Percentiles rank a stretch among this genome's conserved stretches.
Conservation (phyloP, 2,329 filamentous ascomycete species). For the Parafenestella ontariensis region DNA sequence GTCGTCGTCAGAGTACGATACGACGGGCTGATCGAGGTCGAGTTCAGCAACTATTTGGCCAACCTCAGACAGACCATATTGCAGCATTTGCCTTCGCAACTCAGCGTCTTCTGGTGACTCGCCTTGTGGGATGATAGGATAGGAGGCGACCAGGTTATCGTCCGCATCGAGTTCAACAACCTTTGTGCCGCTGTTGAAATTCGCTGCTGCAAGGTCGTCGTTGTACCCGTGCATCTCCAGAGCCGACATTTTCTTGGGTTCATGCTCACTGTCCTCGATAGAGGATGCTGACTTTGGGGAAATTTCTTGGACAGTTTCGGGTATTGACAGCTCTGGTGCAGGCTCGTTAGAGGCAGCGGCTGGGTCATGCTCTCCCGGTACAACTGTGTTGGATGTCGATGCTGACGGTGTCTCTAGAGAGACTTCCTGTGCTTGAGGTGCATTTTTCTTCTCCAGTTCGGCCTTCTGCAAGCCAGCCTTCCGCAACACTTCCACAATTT, state of each 20-base stretch:
- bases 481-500: conserved; percentile 74
- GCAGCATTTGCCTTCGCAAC: conserved; percentile 85
- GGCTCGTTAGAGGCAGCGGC: background rate
- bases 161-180: conserved; percentile 55
- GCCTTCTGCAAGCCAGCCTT: conserved; percentile 71
- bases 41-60: conserved; percentile 92
- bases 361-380: background rate
- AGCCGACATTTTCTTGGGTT: conserved; percentile 19
- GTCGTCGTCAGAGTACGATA: conserved; percentile 60
- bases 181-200: conserved; percentile 43
- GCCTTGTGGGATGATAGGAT: conserved; percentile 70
- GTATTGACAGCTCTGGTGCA: background rate
- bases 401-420: background rate
- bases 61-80: conserved; percentile 87
- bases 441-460: conserved; percentile 27
- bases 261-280: conserved; percentile 62
- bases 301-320: conserved; percentile 55
- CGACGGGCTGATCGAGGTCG: conserved; percentile 73
- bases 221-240: conserved; percentile 33
- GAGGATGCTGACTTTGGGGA: conserved; percentile 63
- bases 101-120: conserved; percentile 83
- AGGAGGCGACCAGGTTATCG: conserved; percentile 47
- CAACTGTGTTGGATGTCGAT: background rate
- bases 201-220: conserved; percentile 35
- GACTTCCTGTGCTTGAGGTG: conserved; percentile 1